These are phyloP conservation scores for Saccharomycopsis babjevae DNA, from an alignment of 805 yeast species.

Conservation along the genomic window DNA sequence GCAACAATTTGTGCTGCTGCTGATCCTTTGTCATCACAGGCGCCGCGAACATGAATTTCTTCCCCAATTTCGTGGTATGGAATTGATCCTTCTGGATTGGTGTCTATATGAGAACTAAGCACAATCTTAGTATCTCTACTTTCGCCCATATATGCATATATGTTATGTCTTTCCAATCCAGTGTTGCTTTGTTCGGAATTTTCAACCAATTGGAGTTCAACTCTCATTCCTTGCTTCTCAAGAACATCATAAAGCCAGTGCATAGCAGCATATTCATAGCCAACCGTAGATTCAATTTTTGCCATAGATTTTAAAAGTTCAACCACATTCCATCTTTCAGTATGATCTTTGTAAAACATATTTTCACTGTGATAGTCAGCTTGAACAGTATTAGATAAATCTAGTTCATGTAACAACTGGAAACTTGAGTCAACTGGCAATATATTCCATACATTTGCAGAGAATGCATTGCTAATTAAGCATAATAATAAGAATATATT, in stretches of 20 bases:
- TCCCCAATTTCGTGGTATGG: conserved; percentile 29
- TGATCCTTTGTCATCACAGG: conserved; percentile 60
- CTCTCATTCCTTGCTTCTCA: conserved; percentile 6
- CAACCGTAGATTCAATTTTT: conserved; percentile 1
- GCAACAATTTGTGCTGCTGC: conserved; percentile 55
- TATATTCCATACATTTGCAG: no score
- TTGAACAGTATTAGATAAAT: background rate
- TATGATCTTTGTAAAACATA: background rate
- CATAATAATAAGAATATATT: no score
- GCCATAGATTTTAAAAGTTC: conserved; percentile 2
- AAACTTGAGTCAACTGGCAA: no score
- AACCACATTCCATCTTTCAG: conserved; percentile 2
- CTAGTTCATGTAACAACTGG: background rate
- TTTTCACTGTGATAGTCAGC: background rate
- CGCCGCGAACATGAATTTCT: conserved; percentile 53
- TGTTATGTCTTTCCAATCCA: conserved; percentile 4
- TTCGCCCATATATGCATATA: conserved; percentile 8
- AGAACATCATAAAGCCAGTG: conserved; percentile 1
- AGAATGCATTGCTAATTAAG: no score
- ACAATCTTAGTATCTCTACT: conserved; percentile 31
- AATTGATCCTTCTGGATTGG: conserved; percentile 31
- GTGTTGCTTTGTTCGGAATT: background rate
- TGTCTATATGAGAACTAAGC: conserved; percentile 42
- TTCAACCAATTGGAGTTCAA: conserved; percentile 8
- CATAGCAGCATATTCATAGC: background rate